Evolutionary conservation across 2,329 filamentous ascomycete genomes (phyloP).

Genomic region (Sporothrix pallida): DNA sequence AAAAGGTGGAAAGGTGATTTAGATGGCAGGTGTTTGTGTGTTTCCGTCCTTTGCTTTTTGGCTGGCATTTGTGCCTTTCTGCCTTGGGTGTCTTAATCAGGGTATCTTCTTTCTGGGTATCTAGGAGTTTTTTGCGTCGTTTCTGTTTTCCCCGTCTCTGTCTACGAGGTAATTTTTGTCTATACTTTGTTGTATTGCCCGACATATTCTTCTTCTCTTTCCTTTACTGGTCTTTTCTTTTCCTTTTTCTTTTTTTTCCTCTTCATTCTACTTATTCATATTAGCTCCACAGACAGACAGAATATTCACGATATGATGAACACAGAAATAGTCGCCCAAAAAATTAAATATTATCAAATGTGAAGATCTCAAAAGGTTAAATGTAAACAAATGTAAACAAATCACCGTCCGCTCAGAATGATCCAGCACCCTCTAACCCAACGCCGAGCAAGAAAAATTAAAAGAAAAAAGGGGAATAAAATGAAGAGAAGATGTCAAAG

Average conservation of each 20-base stretch:
- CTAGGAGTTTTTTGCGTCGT: background rate
- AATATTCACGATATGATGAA: conserved; percentile 10
- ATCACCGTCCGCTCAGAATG: background rate
- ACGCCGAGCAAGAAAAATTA: background rate
- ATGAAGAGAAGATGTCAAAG: background rate
- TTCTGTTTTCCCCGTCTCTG: background rate
- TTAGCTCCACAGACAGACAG: conserved; percentile 1
- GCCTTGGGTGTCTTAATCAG: conserved; percentile 10
- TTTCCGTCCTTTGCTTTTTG: background rate
- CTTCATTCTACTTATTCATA: background rate
- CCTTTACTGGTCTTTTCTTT: background rate
- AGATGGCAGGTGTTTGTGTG: background rate
- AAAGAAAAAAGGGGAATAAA: background rate
- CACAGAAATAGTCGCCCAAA: background rate
- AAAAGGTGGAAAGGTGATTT: background rate
- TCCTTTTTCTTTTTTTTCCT: background rate
- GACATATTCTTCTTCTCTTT: background rate
- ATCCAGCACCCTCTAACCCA: background rate
- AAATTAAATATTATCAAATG: too few relatives aligned
- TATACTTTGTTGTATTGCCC: background rate
- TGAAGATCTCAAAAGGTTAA: background rate
- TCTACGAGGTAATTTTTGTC: background rate
- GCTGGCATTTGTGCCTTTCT: conserved; percentile 13
- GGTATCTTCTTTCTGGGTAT: conserved; percentile 13
- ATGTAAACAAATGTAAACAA: background rate